Evolutionary conservation across 2,329 filamentous ascomycete species (phyloP), one percentile per base, ranked within the genome.

Genomic region (Aspergillus chevalieri): DNA sequence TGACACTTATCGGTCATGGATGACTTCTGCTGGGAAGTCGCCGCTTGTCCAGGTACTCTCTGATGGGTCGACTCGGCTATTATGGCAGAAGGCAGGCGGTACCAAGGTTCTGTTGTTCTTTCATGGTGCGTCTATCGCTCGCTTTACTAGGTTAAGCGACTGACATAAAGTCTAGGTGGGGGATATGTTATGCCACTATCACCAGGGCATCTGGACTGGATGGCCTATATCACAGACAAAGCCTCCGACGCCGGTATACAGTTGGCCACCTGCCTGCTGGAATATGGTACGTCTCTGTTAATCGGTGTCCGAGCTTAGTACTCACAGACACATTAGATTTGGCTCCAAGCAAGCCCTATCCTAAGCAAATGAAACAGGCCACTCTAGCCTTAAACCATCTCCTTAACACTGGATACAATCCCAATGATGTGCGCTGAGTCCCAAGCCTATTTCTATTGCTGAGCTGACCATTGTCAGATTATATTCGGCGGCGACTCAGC

Each of bases 181-280:
- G 58, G 57, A 6, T 61, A 61, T 50, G 57, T 58, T 10, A 58
- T 61, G 56, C 56, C 58, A n/a, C 47, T 61, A 24, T 58, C 51
- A 6, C 19, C 47, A 38, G 58, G 49, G 0, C 54, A 58, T 48
- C 47, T 59, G n/a, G 50, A 58, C 19, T 61, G 58, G 58, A 56
- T 59, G 53, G 53, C 44, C 14, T 44, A 57, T 53, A 24, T 57
- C 3, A 45, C 43, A 14, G 47, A 48, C 2, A 51, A 57, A 44
- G 51, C 50, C 2, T 8, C 8, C 12, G 38, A 49, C 8, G 44
- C 54, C 19, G 54, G 51, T 0, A 17, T 58, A 3, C 9, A 54
- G 9, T 41, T 55, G 5, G 50, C 47, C 34, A 45, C 57, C 9
- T 57, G 54, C 38, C 39, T 57, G 38, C 49, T 57, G 0, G 54